These are phyloP conservation scores for Linderina pennispora DNA, from an alignment of 192 early-diverging fungal genomes.

Conservation along the genomic window DNA sequence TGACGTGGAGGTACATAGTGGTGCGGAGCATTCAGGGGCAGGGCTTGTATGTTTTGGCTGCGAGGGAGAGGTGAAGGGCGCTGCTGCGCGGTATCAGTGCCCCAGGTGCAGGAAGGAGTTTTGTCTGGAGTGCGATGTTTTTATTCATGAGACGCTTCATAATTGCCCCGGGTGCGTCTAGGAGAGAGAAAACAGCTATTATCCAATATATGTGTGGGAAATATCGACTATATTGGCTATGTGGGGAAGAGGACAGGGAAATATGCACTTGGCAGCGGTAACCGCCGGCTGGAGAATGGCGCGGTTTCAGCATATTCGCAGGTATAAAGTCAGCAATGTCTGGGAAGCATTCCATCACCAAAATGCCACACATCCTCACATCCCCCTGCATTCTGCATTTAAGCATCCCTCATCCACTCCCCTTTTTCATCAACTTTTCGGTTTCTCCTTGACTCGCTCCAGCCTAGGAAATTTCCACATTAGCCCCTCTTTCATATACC, in stretches of 20 bases:
- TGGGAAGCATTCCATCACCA: too few relatives aligned
- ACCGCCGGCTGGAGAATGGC: too few relatives aligned
- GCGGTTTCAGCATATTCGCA: too few relatives aligned
- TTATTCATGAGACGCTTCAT: constrained; percentile 87
- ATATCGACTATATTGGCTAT: too few relatives aligned
- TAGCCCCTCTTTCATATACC: too few relatives aligned
- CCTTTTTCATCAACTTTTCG: not conserved
- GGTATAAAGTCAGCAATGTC: too few relatives aligned
- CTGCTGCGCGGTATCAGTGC: constrained; percentile 58
- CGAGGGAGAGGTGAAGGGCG: constrained; percentile 12
- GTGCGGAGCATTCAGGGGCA: too few relatives aligned
- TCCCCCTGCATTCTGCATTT: not conserved
- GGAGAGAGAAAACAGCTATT: not conserved
- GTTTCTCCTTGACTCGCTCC: too few relatives aligned
- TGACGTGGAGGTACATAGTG: not conserved
- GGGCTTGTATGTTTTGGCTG: constrained; percentile 43
- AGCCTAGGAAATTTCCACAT: too few relatives aligned
- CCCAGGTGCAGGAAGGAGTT: constrained; percentile 69
- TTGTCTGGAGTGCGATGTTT: constrained; percentile 90
- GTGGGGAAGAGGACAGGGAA: not conserved
- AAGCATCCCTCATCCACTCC: not conserved
- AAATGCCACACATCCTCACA: too few relatives aligned
- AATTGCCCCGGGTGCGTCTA: constrained; percentile 74
- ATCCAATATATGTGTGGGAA: not conserved
- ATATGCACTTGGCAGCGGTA: not conserved